Conservation (phyloP, 345 rosid species). For the Eutrema yunnanense region DNA sequence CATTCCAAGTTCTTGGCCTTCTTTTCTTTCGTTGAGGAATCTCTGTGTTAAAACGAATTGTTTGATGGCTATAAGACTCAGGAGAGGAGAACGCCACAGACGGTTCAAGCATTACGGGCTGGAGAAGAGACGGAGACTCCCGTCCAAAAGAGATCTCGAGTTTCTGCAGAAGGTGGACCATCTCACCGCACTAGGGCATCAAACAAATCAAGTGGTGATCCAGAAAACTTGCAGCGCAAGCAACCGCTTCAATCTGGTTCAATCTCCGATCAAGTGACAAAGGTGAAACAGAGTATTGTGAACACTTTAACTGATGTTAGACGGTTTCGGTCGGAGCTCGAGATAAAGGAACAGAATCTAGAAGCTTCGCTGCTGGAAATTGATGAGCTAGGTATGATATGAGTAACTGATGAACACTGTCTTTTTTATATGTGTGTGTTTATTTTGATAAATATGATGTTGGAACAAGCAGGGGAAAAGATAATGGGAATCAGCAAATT, state of each 20-base stretch:
- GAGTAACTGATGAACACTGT: background rate
- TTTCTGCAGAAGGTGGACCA: conserved; percentile 2
- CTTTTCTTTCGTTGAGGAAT: background rate
- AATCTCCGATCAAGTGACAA: conserved; percentile 15
- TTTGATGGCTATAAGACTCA: background rate
- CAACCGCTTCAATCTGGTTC: conserved; percentile 16
- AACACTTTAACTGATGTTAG: conserved; percentile 1
- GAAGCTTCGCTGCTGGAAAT: conserved; percentile 13
- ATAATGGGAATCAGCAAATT: conserved; percentile 7
- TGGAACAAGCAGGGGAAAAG: conserved; percentile 13
- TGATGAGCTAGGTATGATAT: conserved; percentile 18
- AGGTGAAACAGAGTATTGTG: conserved; percentile 15
- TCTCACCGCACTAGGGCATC: conserved; percentile 5
- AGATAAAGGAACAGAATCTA: conserved; percentile 9
- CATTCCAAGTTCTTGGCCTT: background rate
- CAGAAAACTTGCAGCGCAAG: conserved; percentile 1
- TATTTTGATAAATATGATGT: background rate
- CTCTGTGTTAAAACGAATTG: background rate
- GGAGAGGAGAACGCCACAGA: background rate
- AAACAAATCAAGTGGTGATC: background rate
- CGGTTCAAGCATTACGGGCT: background rate
- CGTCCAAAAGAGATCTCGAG: conserved; percentile 10
- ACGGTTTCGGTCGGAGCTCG: background rate
- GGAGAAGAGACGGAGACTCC: background rate
- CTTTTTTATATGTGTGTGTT: background rate